These are phyloP conservation scores for Hypsizygus ulmarius DNA, from an alignment of 1,284 basidiomycete genomes.

Conservation along the genomic window DNA sequence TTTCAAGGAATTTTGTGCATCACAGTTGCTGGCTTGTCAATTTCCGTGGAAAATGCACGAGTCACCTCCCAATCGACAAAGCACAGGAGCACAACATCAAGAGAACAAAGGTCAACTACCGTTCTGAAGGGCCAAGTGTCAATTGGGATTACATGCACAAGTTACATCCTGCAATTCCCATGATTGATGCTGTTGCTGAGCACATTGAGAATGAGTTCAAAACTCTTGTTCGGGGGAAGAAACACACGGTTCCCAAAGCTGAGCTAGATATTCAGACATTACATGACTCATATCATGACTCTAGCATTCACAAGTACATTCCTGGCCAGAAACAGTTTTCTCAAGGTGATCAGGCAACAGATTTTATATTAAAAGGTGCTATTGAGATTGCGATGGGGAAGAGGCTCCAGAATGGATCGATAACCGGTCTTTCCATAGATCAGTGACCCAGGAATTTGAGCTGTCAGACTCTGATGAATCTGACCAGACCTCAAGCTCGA, in stretches of 20 bases:
- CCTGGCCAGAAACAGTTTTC: background rate
- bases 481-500: no score
- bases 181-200: conserved; percentile 11
- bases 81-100: conserved; percentile 33
- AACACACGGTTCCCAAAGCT: conserved; percentile 10
- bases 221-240: conserved; percentile 8
- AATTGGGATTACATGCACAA: conserved; percentile 15
- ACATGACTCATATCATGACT: background rate
- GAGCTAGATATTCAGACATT: conserved; percentile 5
- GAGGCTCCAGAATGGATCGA: background rate
- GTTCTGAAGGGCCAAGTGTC: conserved; percentile 10
- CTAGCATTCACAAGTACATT: background rate
- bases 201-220: conserved; percentile 18
- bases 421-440: no score
- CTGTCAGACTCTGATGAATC: no score
- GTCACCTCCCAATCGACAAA: conserved; percentile 24
- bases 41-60: conserved; percentile 22
- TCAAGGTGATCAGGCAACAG: background rate
- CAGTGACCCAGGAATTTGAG: no score
- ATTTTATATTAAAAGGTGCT: background rate
- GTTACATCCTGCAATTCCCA: conserved; percentile 17
- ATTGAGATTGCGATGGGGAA: background rate
- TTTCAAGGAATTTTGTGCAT: conserved; percentile 26
- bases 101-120: conserved; percentile 29
- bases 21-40: conserved; percentile 37